Evolutionary conservation across 106 monocot species (phyloP), one percentile per base, ranked within the genome.

Genomic region (Dendrobium huoshanense): DNA sequence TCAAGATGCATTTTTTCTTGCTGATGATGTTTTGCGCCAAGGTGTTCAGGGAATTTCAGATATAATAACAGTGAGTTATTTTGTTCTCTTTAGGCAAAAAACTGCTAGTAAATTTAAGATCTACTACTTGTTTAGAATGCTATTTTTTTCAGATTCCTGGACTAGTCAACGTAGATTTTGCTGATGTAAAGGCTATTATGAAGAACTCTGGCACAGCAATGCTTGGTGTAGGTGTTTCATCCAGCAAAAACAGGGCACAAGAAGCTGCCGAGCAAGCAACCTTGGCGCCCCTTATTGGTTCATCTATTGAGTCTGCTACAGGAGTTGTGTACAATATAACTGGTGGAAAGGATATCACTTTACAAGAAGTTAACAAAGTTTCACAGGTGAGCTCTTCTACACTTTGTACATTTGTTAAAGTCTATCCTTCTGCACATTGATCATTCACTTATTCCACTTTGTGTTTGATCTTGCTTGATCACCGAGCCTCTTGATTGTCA

Each of bases 201-300:
- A 92, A 91, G 88, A 91, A 95, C 77, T 99, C 98, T 40, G 98
- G 98, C 81, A 99, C 98, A 55, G 95, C 98, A 27, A 99, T 99
- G 98, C 93, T 99, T 41, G 98, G 98, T 83, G 93, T 99, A 64
- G 98, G 98, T 65, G 92, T 91, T 76, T 99, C 98, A 49, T 93
- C 95, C 25, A 91, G 95, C 82, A 99, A 95, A 80, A 99, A 95
- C 75, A 81, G 98, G 19, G 98, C 98, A n/a, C 91, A 91, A 61
- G 98, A 99, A 86, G 98, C 98, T 59, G 98, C 98, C 29, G 98
- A 99, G 47, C 98, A 95, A 77, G 98, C 98, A 79, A 99, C 95
- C 15, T 82, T 95, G 44, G 98, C 98, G 16, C 98, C 98, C 51
- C 84, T 99, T 58, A 93, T 99, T 47, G 98, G 98, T 24, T 95